Conservation (phyloP, 768 basidiomycete genomes). For the Pulveroboletus sp. region DNA sequence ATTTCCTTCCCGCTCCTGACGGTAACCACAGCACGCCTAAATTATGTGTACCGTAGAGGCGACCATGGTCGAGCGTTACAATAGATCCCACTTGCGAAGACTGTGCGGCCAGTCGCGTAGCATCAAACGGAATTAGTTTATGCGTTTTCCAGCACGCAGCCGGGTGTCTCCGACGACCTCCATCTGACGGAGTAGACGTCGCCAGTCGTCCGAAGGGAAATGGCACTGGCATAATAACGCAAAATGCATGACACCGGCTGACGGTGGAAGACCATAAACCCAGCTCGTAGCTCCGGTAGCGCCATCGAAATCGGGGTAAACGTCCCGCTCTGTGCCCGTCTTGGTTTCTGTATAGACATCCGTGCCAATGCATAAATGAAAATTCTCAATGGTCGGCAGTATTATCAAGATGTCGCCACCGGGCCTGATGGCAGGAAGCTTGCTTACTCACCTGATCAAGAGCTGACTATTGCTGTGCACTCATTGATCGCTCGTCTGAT, state of each 20-base stretch:
- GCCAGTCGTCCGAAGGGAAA: not conserved
- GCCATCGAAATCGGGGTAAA: too few relatives aligned
- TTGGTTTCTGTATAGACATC: too few relatives aligned
- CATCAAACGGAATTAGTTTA: not conserved
- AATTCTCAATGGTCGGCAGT: constrained; percentile 1
- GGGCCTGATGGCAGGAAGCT: not conserved
- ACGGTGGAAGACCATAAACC: not conserved
- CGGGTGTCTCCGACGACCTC: not conserved
- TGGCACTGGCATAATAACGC: not conserved
- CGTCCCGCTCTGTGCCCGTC: too few relatives aligned
- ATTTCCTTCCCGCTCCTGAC: too few relatives aligned
- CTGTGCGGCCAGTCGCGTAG: not conserved
- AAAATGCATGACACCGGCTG: not conserved
- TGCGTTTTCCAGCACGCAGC: not conserved
- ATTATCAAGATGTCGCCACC: constrained; percentile 2
- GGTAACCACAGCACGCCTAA: too few relatives aligned
- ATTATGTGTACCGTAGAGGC: not conserved
- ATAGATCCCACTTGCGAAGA: not conserved
- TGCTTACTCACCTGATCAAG: constrained; percentile 18
- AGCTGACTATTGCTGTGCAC: not conserved
- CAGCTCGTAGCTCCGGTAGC: not conserved
- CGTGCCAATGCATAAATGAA: not conserved
- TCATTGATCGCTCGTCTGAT: not conserved
- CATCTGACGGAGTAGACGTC: too few relatives aligned
- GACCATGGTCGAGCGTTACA: not conserved